Conservation (phyloP, 345 rosid species). For the Iberis pinnata region DNA sequence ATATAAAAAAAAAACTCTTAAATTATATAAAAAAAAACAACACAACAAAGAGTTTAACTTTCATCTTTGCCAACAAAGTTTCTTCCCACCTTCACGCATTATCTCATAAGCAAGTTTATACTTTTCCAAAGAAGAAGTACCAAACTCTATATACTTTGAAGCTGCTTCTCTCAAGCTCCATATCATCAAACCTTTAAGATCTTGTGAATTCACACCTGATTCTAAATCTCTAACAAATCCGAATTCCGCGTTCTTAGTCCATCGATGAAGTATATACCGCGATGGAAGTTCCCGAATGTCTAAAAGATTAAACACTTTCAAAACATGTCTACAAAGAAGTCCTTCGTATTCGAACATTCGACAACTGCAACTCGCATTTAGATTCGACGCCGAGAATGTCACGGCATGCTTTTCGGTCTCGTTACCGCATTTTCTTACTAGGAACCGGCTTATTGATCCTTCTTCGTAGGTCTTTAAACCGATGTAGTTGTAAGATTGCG, state of each 20-base stretch:
- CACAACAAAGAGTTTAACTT: not conserved
- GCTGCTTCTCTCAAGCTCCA: constrained; percentile 94
- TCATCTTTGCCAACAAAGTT: constrained; percentile 62
- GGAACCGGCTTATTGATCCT: constrained; percentile 55
- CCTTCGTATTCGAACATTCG: constrained; percentile 92
- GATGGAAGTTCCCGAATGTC: constrained; percentile 73
- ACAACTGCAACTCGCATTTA: constrained; percentile 62
- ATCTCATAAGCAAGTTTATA: constrained; percentile 75
- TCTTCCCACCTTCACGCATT: constrained; percentile 77
- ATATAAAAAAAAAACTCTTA: too few species aligned
- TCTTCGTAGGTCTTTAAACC: constrained; percentile 68
- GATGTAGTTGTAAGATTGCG: constrained; percentile 49
- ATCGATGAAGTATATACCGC: constrained; percentile 58
- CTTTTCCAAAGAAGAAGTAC: constrained; percentile 56
- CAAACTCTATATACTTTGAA: constrained; percentile 63
- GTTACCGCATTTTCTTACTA: constrained; percentile 57
- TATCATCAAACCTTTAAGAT: constrained; percentile 53
- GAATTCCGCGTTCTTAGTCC: constrained; percentile 73
- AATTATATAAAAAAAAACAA: too few species aligned
- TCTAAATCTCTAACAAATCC: constrained; percentile 49
- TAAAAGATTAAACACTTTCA: constrained; percentile 64
- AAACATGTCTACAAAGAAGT: constrained; percentile 64
- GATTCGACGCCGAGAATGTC: constrained; percentile 54
- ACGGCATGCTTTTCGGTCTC: constrained; percentile 62
- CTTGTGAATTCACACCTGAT: constrained; percentile 49